Evolutionary conservation across 1,284 basidiomycete genomes (phyloP), one percentile per base, ranked within the genome.

Genomic region (Athelia sp.): DNA sequence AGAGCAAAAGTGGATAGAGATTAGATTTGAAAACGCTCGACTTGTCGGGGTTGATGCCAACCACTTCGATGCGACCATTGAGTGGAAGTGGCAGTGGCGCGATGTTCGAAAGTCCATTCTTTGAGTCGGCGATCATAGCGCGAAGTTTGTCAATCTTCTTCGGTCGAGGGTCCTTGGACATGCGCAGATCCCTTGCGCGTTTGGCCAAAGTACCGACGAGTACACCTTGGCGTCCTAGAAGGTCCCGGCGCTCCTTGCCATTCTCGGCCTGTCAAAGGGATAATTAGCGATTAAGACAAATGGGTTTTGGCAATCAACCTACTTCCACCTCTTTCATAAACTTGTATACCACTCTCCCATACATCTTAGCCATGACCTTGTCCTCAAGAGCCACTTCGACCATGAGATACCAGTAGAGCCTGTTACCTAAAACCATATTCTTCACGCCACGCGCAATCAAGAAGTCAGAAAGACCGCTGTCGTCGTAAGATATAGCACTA

Each of bases 11-110:
- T 0, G 97, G 97, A 56, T 88, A 92, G 47, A 98, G 84, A 60
- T 96, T 98, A 38, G 94, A 98, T 67, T 99, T 99, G 80, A 99
- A 99, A 24, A 99, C 87, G 9, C 89, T 90, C 14, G 93, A 96
- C 61, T 91, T 91, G 50, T 99, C 95, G 0, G 94, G 72, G 32
- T 87, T 84, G 58, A 98, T 90, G 0, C 94, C 93, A 0, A 81
- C 87, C 26, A 98, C 79, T 52, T 83, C 79, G 24, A 96, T 74
- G 3, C 79, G 77, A 1, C 95, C 92, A 58, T 99, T 91, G 36
- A 99, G 78, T 0, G 97, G 97, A 1, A 98, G 78, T 0, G 93
- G 89, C 0, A 97, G 74, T 0, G 93, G 84, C 0, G 82, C 65
- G 62, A 96, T 85, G 1, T 82, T 79, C 4, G 80, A 70, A 9